These are phyloP conservation scores for Ogataea trehalophila DNA, from an alignment of 805 yeast genomes.

Conservation along the genomic window DNA sequence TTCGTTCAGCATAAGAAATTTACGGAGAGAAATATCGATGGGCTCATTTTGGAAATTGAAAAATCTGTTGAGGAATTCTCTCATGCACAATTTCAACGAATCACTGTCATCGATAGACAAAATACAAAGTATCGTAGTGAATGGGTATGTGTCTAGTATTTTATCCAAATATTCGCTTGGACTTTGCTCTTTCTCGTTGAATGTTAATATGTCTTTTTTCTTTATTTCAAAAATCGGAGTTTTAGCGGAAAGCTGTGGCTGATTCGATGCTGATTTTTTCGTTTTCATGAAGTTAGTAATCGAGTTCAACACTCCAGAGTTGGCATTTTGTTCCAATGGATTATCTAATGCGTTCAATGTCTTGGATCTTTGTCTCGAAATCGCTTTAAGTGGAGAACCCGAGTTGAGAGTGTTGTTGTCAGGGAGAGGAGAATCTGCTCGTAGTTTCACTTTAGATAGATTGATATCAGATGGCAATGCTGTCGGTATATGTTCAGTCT, in stretches of 20 bases:
- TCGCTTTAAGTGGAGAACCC: background rate
- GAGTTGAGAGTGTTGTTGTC: background rate
- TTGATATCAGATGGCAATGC: background rate
- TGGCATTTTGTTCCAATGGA: conserved; percentile 6
- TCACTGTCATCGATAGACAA: conserved; percentile 29
- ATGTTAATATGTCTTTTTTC: conserved; percentile 3
- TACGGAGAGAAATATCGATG: conserved; percentile 59
- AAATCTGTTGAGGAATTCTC: conserved; percentile 26
- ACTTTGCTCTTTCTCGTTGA: conserved; percentile 22
- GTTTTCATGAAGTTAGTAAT: conserved; percentile 27
- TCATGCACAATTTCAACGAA: conserved; percentile 19
- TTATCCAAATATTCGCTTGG: conserved; percentile 30
- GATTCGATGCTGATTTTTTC: conserved; percentile 11
- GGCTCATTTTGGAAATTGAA: conserved; percentile 54
- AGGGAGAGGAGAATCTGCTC: background rate
- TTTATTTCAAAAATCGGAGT: conserved; percentile 6
- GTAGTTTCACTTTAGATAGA: background rate
- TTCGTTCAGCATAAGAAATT: conserved; percentile 50
- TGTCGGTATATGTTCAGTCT: background rate
- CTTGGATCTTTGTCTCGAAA: conserved; percentile 29
- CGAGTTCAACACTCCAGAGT: conserved; percentile 26
- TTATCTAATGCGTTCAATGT: conserved; percentile 27
- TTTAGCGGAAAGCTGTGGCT: conserved; percentile 1
- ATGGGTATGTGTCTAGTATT: conserved; percentile 24
- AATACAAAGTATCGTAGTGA: conserved; percentile 23